Conservation (phyloP, 257 asterid species). For the Solanum sejunctum region DNA sequence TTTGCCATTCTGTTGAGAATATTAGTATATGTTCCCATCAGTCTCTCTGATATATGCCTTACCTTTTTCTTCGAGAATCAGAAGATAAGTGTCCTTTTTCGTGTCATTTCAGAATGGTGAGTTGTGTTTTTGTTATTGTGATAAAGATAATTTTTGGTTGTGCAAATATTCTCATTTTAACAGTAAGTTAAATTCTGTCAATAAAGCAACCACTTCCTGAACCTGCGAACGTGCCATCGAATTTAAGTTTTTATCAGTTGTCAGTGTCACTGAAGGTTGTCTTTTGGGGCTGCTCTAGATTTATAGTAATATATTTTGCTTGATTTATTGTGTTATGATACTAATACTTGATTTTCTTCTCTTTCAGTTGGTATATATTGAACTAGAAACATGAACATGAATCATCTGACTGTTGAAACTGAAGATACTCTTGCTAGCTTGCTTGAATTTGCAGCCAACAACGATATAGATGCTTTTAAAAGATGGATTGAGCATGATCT, state of each 20-base stretch:
- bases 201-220: background rate
- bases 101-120: background rate
- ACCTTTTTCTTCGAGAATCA: background rate
- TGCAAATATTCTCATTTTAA: background rate
- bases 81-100: background rate
- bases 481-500: conserved; percentile 25
- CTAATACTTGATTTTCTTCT: conserved; percentile 15
- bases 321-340: background rate
- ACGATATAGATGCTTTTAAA: conserved; percentile 49
- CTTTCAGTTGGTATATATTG: conserved; percentile 15
- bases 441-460: conserved; percentile 76
- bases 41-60: background rate
- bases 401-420: conserved; percentile 37
- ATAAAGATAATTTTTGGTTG: background rate
- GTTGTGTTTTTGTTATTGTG: background rate
- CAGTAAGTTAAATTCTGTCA: background rate
- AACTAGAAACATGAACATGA: conserved; percentile 21
- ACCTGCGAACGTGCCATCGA: background rate
- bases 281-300: background rate
- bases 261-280: background rate
- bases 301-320: background rate
- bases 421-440: conserved; percentile 44
- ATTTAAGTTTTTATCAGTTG: background rate
- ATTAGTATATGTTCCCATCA: background rate
- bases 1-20: background rate